Evolutionary conservation across 768 basidiomycete species (phyloP), one percentile per base, ranked within the genome.

Genomic region (Hirschioporus abietinus): DNA sequence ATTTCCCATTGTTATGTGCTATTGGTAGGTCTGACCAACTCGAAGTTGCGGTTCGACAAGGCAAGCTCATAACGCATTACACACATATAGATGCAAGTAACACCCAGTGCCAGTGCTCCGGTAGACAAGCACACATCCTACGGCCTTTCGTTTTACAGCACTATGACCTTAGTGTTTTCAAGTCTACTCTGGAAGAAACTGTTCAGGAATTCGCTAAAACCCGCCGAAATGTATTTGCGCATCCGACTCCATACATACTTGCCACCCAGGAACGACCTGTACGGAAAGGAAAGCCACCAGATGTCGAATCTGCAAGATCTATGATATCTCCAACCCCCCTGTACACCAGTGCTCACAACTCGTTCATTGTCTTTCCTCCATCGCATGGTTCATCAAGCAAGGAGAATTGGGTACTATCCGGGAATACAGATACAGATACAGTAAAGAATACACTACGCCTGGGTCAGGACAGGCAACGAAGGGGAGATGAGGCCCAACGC

Each of bases 1-100:
- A 73, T 24, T 88, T 91, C 66, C 84, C 84, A 23, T 79, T 90
- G 36, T 83, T 91, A 27, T 83, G 83, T 27, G 83, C 84, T 23
- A 68, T 91, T 69, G 90, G 89, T 88, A 64, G 34, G 84, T 82
- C 60, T 52, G 15, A 15, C 20, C 20, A 6, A 5, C 42, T 52
- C 15, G 12, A 52, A 52, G 15, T 52, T 20, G 12, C 12, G 20
- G 20, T 6, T 52, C 42, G 7, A 7, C 35, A 52, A 5, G 42
- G 20, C 12, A 1, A 20, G 4, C 20, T 52, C 42, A 52, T 20
- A 1, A 12, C 15, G 12, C 42, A 15, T 52, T 15, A 52, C 20
- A 52, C 12, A 12, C 42, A 52, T 20, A 52, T 20, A 52, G 42
- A 52, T 52, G 42, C 42, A 52, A 52, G 42, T 52, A 52, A 52